A percentile compares a stretch with the other conserved stretches of the same genome.
Conservation (phyloP, 1,139 yeast species). For the Debaryomyces fabryi region DNA sequence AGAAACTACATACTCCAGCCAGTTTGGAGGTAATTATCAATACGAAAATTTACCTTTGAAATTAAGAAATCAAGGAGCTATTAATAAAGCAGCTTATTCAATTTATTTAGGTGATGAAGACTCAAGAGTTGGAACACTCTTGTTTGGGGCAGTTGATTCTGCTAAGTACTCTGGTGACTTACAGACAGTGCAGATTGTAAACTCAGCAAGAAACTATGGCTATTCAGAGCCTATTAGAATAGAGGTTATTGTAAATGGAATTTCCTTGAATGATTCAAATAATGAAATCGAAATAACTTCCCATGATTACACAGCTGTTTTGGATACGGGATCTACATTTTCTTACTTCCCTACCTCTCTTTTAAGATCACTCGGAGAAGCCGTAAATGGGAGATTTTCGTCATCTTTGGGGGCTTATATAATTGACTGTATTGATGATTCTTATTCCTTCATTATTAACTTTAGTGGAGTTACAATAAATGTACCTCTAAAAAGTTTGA, state of each 20-base stretch:
- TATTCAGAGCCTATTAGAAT: conserved; percentile 28
- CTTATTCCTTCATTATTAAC: conserved; percentile 28
- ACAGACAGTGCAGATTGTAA: conserved; percentile 32
- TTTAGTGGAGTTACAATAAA: conserved; percentile 43
- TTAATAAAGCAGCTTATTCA: conserved; percentile 53
- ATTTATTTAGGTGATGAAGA: conserved; percentile 37
- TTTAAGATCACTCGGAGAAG: conserved; percentile 27
- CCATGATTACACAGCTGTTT: conserved; percentile 31
- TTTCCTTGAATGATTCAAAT: conserved; percentile 18
- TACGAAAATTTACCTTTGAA: conserved; percentile 36
- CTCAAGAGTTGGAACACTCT: conserved; percentile 36
- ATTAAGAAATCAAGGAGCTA: conserved; percentile 45
- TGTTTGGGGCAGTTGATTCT: conserved; percentile 56
- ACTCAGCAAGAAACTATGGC: conserved; percentile 19
- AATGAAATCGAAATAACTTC: conserved; percentile 17
- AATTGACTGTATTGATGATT: conserved; percentile 24
- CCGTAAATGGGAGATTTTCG: conserved; percentile 29
- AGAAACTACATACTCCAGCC: conserved; percentile 38
- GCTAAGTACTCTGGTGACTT: conserved; percentile 47
- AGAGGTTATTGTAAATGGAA: conserved; percentile 27
- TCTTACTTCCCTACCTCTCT: conserved; percentile 34
- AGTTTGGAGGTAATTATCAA: conserved; percentile 10
- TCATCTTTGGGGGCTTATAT: conserved; percentile 13
- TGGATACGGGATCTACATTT: conserved; percentile 50
- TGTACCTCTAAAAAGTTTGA: conserved; percentile 39